Conservation (phyloP, 2,329 filamentous ascomycete species). For the Botrytis byssoidea region DNA sequence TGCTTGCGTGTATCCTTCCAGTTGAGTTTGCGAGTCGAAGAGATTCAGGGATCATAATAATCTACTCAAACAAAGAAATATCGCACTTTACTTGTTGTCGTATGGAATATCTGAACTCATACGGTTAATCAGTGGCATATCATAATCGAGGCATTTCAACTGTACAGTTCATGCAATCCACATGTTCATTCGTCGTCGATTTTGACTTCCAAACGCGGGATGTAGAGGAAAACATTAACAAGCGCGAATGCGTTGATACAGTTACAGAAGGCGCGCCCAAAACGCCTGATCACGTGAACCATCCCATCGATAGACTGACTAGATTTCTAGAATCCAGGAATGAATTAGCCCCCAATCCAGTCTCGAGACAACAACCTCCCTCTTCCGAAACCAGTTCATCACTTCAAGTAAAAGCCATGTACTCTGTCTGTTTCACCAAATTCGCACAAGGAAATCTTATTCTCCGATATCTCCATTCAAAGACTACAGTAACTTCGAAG, state of each 20-base stretch:
- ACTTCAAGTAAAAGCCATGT: not conserved
- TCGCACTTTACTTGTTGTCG: not conserved
- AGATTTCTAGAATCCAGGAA: not conserved
- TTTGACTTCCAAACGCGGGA: not conserved
- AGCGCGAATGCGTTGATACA: slow-evolving; percentile 13
- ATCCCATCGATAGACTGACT: not conserved
- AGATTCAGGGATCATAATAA: not conserved
- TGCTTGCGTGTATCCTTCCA: not conserved
- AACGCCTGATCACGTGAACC: slow-evolving; percentile 19
- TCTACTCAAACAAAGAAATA: slow-evolving; percentile 6
- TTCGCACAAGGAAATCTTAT: slow-evolving; percentile 6
- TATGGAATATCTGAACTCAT: not conserved
- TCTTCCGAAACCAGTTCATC: not conserved
- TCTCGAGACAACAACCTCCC: not conserved
- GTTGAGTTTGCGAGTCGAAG: slow-evolving; percentile 1
- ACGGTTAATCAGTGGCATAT: not conserved
- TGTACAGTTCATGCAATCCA: not conserved
- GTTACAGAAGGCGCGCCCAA: slow-evolving; percentile 19
- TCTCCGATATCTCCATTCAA: slow-evolving; percentile 15
- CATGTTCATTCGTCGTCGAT: not conserved
- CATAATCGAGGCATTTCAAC: not conserved
- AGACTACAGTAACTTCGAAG: slow-evolving; percentile 14
- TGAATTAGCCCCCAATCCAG: not conserved
- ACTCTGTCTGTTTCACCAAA: not conserved
- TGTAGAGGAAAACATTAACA: not conserved